Percentiles rank a stretch among this genome's conserved stretches.
Conservation (phyloP, 2,329 filamentous ascomycete genomes). For the Parastagonospora avenae region DNA sequence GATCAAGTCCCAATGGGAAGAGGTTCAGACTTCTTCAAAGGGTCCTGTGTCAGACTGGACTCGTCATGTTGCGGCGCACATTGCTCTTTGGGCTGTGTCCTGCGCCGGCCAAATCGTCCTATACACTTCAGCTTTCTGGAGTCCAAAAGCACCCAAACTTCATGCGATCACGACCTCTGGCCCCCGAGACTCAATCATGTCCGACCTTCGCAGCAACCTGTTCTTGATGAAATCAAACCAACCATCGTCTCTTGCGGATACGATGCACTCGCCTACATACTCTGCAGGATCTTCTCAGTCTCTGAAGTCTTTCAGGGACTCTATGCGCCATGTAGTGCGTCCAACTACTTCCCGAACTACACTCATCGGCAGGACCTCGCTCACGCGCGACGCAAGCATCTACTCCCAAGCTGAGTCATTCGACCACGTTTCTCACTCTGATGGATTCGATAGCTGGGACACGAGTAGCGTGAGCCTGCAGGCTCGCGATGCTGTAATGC, state of each 20-base stretch:
- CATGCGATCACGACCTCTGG: slow-evolving; percentile 29
- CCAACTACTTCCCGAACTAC: slow-evolving; percentile 45
- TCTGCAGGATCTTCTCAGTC: slow-evolving; percentile 43
- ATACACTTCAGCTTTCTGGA: slow-evolving; percentile 36
- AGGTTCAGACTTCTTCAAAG: slow-evolving; percentile 18
- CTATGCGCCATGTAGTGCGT: slow-evolving; percentile 45
- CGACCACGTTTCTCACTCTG: slow-evolving; percentile 50
- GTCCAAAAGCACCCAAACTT: slow-evolving; percentile 19
- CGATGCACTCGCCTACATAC: slow-evolving; percentile 44
- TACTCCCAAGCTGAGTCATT: slow-evolving; percentile 42
- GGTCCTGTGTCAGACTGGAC: slow-evolving; percentile 27
- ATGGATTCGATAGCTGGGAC: slow-evolving; percentile 77
- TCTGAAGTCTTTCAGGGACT: slow-evolving; percentile 43
- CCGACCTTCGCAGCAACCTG: slow-evolving; percentile 37
- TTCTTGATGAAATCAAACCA: slow-evolving; percentile 29
- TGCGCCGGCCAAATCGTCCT: slow-evolving; percentile 37
- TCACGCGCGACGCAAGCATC: slow-evolving; percentile 39
- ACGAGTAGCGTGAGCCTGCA: slow-evolving; percentile 70
- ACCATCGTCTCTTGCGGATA: slow-evolving; percentile 32
- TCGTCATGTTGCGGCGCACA: slow-evolving; percentile 41
- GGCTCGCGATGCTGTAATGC: slow-evolving; percentile 56
- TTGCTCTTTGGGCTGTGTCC: slow-evolving; percentile 41
- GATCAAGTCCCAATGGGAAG: slow-evolving; percentile 29
- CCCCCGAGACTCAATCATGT: slow-evolving; percentile 44
- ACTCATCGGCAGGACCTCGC: slow-evolving; percentile 40